Evolutionary conservation across 306 rosid species (phyloP).

Genomic region (Vigna reflexopilosa): DNA sequence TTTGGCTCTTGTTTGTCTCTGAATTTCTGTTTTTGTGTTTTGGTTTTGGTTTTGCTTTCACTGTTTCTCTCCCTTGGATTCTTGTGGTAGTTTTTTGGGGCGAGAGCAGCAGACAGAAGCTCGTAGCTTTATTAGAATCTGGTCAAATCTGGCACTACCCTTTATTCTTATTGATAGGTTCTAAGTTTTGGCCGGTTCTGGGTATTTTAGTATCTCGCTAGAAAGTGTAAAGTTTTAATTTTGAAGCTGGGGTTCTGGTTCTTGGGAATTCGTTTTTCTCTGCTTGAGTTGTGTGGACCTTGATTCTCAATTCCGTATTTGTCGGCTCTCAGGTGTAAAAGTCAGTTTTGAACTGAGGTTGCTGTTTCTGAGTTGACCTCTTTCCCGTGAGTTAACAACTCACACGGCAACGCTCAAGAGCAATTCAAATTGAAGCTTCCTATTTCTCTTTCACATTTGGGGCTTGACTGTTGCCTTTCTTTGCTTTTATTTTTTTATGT

Average conservation of each 20-base stretch:
- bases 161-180: conserved; percentile 36
- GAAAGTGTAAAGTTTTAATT: conserved; percentile 14
- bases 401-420: conserved; percentile 9
- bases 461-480: conserved; percentile 36
- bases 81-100: conserved; percentile 50
- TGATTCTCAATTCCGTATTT: conserved; percentile 36
- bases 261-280: conserved; percentile 32
- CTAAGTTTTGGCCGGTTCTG: conserved; percentile 39
- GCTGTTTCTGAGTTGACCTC: conserved; percentile 38
- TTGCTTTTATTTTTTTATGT: background rate
- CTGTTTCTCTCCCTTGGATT: conserved; percentile 65
- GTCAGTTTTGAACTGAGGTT: conserved; percentile 31
- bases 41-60: conserved; percentile 40
- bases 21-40: conserved; percentile 36
- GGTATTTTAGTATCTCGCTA: conserved; percentile 33
- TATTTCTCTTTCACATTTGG: conserved; percentile 41
- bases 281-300: conserved; percentile 22
- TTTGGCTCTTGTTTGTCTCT: no score
- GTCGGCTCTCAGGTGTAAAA: conserved; percentile 14
- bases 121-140: conserved; percentile 62
- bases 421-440: conserved; percentile 45
- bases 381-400: background rate
- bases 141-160: conserved; percentile 44
- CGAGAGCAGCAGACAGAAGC: conserved; percentile 39
- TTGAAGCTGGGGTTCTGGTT: conserved; percentile 38